Evolutionary conservation across 768 basidiomycete genomes (phyloP).

Genomic region (Boletales sp.): DNA sequence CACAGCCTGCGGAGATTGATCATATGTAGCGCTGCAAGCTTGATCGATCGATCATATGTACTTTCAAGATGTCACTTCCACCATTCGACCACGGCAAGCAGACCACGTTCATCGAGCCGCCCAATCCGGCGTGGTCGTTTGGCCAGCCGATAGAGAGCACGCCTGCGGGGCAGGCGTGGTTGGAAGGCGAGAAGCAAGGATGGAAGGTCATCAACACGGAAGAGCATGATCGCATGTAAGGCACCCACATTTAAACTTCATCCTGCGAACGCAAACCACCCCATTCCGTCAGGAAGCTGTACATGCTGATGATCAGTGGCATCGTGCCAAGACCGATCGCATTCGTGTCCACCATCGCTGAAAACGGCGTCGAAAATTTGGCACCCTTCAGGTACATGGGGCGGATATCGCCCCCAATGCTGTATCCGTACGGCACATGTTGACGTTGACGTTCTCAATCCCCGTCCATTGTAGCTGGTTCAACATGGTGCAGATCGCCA

Average conservation of each 20-base stretch:
- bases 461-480: constrained; percentile 20
- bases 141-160: constrained; percentile 29
- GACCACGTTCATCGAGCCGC: constrained; percentile 26
- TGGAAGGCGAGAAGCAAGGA: constrained; percentile 33
- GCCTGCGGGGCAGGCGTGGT: constrained; percentile 30
- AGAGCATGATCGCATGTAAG: constrained; percentile 27
- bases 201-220: constrained; percentile 33
- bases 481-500: constrained; percentile 17
- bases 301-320: constrained; percentile 36
- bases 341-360: constrained; percentile 37
- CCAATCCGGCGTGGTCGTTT: constrained; percentile 32
- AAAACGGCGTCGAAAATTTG: constrained; percentile 36
- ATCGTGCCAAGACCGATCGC: constrained; percentile 45
- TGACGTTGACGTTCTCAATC: background rate
- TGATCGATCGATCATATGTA: background rate
- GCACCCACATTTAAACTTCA: background rate
- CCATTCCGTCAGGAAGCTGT: constrained; percentile 18
- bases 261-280: no score
- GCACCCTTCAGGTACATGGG: constrained; percentile 38
- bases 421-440: background rate
- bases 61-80: constrained; percentile 24
- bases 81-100: constrained; percentile 19
- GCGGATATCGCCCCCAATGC: background rate
- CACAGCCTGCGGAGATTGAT: no score
- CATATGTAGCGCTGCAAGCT: no score